Evolutionary conservation across 441 rosid genomes (phyloP).

Genomic region (Pelargonium cotyledonis): DNA sequence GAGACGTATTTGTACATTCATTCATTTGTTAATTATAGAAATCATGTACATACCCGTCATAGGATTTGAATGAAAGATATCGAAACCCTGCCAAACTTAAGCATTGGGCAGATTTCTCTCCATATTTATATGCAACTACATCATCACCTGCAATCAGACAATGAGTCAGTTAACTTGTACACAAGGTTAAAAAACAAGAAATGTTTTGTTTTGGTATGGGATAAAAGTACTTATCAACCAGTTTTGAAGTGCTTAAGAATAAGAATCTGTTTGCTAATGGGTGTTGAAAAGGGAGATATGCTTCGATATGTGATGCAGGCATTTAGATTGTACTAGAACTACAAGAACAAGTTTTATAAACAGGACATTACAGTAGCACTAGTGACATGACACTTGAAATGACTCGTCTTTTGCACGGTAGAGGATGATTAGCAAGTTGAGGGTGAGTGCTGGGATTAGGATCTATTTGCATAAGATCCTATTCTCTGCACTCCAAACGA

Average conservation of each 20-base stretch:
- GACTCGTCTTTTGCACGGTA: neutral
- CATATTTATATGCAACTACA: slow-evolving; percentile 6
- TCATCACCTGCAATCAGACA: slow-evolving; percentile 46
- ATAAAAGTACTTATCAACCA: neutral
- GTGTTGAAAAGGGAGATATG: slow-evolving; percentile 6
- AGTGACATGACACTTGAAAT: slow-evolving; percentile 1
- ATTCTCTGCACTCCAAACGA: no score
- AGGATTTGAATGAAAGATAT: slow-evolving; percentile 3
- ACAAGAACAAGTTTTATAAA: neutral
- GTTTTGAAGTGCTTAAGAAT: neutral
- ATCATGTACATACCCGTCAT: slow-evolving; percentile 40
- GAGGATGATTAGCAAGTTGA: neutral
- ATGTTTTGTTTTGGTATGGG: no score
- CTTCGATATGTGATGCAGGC: neutral
- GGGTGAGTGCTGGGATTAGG: no score
- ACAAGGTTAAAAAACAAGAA: no score
- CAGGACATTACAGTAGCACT: neutral
- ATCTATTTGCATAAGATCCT: no score
- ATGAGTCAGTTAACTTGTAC: neutral
- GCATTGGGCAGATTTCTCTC: slow-evolving; percentile 4
- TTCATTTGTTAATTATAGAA: slow-evolving; percentile 4
- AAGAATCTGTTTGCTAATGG: slow-evolving; percentile 1
- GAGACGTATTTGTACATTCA: neutral
- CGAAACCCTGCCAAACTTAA: slow-evolving; percentile 3
- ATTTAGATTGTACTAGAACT: neutral